These are phyloP conservation scores for Nicotiana rustica DNA, from an alignment of 305 asterid species.

Conservation along the genomic window DNA sequence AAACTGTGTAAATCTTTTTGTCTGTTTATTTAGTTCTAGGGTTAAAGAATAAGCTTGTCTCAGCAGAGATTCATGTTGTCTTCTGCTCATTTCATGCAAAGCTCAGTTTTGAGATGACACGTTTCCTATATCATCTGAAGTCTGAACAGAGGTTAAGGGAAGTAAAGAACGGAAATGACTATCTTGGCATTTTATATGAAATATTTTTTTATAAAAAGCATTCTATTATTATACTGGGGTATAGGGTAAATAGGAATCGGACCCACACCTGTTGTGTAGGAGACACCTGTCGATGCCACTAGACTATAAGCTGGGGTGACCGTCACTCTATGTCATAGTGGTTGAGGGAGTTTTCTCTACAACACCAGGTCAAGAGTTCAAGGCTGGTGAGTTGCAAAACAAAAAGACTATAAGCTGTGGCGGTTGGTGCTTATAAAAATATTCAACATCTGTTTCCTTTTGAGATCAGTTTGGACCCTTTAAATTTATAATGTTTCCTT, in stretches of 20 bases:
- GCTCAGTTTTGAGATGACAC: background rate
- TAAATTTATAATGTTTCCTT: background rate
- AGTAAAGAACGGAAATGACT: slow-evolving; percentile 3
- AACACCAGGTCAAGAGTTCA: no score
- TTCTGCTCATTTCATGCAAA: background rate
- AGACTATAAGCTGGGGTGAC: no score
- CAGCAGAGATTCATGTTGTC: slow-evolving; percentile 10
- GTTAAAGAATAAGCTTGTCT: background rate
- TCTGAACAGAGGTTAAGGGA: background rate
- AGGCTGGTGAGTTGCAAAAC: no score
- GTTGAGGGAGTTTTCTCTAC: no score
- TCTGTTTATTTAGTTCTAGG: background rate
- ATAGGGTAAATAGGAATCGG: no score
- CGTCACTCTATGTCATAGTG: no score
- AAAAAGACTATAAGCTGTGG: no score
- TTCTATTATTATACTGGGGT: no score
- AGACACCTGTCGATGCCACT: no score
- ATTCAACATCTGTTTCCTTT: background rate
- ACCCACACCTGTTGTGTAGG: no score
- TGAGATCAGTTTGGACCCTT: background rate
- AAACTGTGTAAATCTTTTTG: background rate
- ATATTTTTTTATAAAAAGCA: no score
- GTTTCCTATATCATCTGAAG: background rate
- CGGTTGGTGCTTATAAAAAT: background rate
- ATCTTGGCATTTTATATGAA: background rate